These are phyloP conservation scores for Gracilaria domingensis DNA, from an alignment of 23 red algal genomes.

Conservation along the genomic window DNA sequence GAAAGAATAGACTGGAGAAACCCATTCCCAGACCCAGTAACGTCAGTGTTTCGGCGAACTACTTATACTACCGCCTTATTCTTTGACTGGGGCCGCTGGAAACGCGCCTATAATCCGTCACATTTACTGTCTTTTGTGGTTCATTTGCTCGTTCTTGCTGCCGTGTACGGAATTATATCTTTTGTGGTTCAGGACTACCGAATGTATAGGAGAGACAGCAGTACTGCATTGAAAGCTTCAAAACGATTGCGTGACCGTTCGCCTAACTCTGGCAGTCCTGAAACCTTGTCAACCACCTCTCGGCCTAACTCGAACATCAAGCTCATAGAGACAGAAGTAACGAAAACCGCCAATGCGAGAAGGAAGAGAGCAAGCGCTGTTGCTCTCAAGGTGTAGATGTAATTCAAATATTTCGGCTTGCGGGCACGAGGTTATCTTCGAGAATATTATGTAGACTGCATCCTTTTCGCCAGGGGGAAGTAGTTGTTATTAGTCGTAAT, in stretches of 20 bases:
- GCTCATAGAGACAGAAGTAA: conserved; percentile 38
- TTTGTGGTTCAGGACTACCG: neutral
- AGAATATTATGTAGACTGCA: too few relatives aligned
- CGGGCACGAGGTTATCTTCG: neutral
- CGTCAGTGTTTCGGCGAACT: neutral
- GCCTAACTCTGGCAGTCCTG: neutral
- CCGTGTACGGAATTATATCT: conserved; percentile 30
- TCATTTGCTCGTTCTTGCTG: conserved; percentile 17
- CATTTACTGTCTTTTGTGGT: conserved; percentile 21
- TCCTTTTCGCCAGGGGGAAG: too few relatives aligned
- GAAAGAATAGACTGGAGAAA: conserved; percentile 20
- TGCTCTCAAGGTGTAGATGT: neutral
- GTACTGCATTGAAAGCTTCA: neutral
- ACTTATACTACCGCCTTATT: neutral
- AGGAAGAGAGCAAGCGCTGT: conserved; percentile 21
- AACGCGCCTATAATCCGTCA: conserved; percentile 17
- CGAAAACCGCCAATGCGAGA: conserved; percentile 42
- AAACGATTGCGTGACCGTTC: conserved; percentile 11
- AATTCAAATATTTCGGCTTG: neutral
- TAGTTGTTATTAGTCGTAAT: too few relatives aligned
- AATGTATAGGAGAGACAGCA: neutral
- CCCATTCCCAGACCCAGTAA: neutral
- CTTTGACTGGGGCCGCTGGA: conserved; percentile 34
- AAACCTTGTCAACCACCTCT: neutral
- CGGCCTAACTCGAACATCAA: conserved; percentile 14